Percentiles rank a stretch among this genome's conserved stretches.
Evolutionary conservation across 495 filamentous ascomycete genomes (phyloP).

Genomic region (Penicillium subrubescens): DNA sequence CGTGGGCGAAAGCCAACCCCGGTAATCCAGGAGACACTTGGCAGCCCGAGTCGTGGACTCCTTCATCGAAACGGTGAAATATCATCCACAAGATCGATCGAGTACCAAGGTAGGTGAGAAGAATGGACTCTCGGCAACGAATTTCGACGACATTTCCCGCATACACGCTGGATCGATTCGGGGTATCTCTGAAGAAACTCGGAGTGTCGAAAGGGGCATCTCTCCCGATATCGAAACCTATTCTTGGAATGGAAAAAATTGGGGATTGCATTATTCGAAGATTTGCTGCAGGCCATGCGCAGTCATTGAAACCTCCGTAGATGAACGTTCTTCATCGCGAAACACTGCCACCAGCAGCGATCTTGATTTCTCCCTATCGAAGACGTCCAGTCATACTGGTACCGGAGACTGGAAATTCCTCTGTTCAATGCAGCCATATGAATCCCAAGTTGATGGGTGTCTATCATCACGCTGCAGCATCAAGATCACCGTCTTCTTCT

Average conservation of each 20-base stretch:
- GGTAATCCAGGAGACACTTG: slow-evolving; percentile 66
- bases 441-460: not conserved
- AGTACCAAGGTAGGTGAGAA: not conserved
- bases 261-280: not conserved
- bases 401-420: not conserved
- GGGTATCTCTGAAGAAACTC: not conserved
- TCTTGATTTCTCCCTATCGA: not conserved
- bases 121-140: not conserved
- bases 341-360: not conserved
- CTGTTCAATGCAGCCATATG: not conserved
- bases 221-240: not conserved
- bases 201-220: too few relatives aligned
- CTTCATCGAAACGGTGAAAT: slow-evolving; percentile 33
- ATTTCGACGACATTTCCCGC: not conserved
- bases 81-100: not conserved
- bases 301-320: not conserved
- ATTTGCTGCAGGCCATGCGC: not conserved
- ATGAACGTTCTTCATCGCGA: not conserved
- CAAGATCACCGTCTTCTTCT: not conserved
- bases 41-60: slow-evolving; percentile 77
- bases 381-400: not conserved
- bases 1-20: slow-evolving; percentile 57
- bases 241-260: not conserved
- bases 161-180: not conserved
- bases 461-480: not conserved